Evolutionary conservation across 2,329 filamentous ascomycete genomes (phyloP), one percentile per base, ranked within the genome.

Genomic region (Trichoderma sp.): DNA sequence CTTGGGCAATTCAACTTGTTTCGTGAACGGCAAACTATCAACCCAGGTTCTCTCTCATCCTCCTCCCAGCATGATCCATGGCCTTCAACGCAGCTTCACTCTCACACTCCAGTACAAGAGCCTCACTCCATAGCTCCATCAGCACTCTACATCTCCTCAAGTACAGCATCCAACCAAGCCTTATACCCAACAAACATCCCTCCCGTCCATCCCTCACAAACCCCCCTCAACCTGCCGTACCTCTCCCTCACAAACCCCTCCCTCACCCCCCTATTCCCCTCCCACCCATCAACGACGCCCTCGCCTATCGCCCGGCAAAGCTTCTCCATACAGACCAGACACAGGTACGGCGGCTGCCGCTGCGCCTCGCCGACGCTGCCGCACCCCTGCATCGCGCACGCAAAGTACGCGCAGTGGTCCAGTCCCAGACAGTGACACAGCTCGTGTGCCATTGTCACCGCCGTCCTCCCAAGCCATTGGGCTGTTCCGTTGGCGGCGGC

Each of bases 381-480:
- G 0, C 84, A 86, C 5, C 83, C 81, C 71, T 90, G 87, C 86
- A 89, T 88, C 2, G 81, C 78, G 68, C 87, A 90, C 0, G 87
- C 85, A 68, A 86, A 88, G 69, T 86, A 89, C 0, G 83, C 76
- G 71, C 89, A 91, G 71, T 91, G 88, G 7, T 75, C 88, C 15
- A 91, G 79, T 0, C 84, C 86, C 44, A 91, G 82, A 70, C 88
- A 91, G 72, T 90, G 89, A 0, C 87, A 85, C 0, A 91, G 74
- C 70, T 91, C 88, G 71, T 91, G 89, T 1, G 81, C 81, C 1
- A 82, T 83, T 0, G 88, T 89, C 57, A 82, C 82, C 60, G 79
- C 85, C 2, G 85, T 73, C 12, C 83, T 79, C 10, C 80, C 80
- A 15, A 90, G 80, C 86, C 87, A 90, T 1, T 88, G 71, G 0